A percentile compares a stretch with the other conserved stretches of the same genome.
Evolutionary conservation across 2,329 filamentous ascomycete species (phyloP).

Genomic region (Alternaria metachromatica): DNA sequence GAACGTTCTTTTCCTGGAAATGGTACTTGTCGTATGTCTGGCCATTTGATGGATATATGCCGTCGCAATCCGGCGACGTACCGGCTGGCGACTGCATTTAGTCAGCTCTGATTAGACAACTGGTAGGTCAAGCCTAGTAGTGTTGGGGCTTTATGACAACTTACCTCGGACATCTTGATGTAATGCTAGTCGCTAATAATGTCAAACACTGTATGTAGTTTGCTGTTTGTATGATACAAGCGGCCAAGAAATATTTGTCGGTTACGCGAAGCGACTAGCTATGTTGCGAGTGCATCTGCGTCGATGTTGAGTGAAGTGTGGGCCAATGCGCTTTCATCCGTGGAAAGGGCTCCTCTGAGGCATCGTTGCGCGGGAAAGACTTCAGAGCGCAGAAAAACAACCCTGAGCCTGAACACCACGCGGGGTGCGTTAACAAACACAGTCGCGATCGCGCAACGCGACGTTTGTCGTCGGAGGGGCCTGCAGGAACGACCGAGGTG

Average conservation of each 20-base stretch:
- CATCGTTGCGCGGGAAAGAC: slow-evolving; percentile 5
- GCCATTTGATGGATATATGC: slow-evolving; percentile 8
- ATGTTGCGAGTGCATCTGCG: slow-evolving; percentile 1
- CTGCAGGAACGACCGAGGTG: slow-evolving; percentile 1
- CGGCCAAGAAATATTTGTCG: not conserved
- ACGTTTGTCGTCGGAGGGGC: slow-evolving; percentile 1
- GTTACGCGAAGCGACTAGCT: not conserved
- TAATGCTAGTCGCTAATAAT: not conserved
- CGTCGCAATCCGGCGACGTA: slow-evolving; percentile 12
- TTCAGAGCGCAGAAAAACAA: slow-evolving; percentile 6
- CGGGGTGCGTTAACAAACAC: not conserved
- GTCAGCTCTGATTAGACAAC: not conserved
- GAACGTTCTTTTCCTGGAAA: slow-evolving; percentile 8
- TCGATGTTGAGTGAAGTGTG: not conserved
- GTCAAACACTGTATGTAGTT: not conserved
- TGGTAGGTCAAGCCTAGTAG: not conserved
- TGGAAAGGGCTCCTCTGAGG: slow-evolving; percentile 3
- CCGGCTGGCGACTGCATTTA: slow-evolving; percentile 1
- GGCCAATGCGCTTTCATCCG: slow-evolving; percentile 5
- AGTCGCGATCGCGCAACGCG: slow-evolving; percentile 7
- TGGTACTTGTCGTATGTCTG: slow-evolving; percentile 13
- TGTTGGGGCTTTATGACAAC: not conserved
- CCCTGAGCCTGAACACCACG: not conserved
- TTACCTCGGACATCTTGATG: slow-evolving; percentile 12
- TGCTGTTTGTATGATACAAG: not conserved